These are phyloP conservation scores for Lactarius hengduanensis DNA, from an alignment of 768 basidiomycete species.

Conservation along the genomic window DNA sequence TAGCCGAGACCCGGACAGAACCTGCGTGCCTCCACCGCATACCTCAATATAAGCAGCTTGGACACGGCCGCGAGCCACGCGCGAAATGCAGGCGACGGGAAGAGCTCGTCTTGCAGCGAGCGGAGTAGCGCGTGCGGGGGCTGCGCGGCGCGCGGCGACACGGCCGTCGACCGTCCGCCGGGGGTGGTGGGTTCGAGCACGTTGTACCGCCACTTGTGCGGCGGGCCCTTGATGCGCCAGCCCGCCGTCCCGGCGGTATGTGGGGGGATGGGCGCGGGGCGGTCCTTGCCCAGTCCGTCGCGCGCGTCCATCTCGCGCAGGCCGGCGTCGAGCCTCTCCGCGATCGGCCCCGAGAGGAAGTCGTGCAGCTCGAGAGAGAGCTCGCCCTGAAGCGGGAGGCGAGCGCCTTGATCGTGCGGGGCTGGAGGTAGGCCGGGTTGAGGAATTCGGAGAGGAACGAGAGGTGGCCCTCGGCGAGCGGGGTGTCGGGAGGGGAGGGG, in stretches of 20 bases:
- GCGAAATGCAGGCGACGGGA: conserved; percentile 79
- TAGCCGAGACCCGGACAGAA: conserved; percentile 95
- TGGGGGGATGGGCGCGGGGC: conserved; percentile 54
- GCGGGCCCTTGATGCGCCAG: conserved; percentile 82
- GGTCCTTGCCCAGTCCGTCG: conserved; percentile 57
- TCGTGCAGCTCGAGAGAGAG: conserved; percentile 87
- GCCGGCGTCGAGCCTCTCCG: conserved; percentile 60
- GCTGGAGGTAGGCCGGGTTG: conserved; percentile 87
- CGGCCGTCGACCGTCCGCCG: conserved; percentile 44
- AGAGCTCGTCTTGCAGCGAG: conserved; percentile 71
- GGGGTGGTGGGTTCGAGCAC: conserved; percentile 43
- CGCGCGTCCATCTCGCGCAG: conserved; percentile 60
- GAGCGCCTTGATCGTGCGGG: conserved; percentile 75
- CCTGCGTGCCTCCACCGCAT: conserved; percentile 76
- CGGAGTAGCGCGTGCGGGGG: conserved; percentile 60
- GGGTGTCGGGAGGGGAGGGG: conserved; percentile 48
- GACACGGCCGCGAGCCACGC: conserved; percentile 84
- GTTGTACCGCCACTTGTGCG: conserved; percentile 94
- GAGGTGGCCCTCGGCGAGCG: conserved; percentile 57
- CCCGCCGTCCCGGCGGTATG: conserved; percentile 63
- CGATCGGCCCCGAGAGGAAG: conserved; percentile 73
- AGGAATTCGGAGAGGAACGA: conserved; percentile 81
- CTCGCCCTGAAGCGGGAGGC: conserved; percentile 77
- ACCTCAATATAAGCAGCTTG: conserved; percentile 65
- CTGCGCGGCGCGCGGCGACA: conserved; percentile 52